Conservation (phyloP, 352 stramenopile genomes). For the Phytophthora sansomeana region DNA sequence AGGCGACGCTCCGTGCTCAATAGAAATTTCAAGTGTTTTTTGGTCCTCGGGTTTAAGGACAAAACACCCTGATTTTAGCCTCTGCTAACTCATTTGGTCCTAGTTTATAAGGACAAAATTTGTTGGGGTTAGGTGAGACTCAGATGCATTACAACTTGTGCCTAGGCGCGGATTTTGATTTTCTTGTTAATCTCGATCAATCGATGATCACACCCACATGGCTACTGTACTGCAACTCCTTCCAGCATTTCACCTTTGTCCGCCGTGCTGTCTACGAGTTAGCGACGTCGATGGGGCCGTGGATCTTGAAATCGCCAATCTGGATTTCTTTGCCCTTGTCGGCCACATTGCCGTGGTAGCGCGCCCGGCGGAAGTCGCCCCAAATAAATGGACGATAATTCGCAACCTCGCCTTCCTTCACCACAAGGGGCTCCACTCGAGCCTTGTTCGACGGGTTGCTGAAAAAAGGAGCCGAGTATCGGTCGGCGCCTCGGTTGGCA, state of each 20-base stretch:
- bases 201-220: not conserved
- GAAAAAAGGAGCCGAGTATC: too few species aligned
- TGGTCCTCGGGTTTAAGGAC: too few species aligned
- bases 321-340: slow-evolving; percentile 1
- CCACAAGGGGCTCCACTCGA: too few species aligned
- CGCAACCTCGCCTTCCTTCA: too few species aligned
- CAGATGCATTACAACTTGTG: not conserved
- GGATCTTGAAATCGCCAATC: slow-evolving; percentile 32
- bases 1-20: too few species aligned
- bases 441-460: too few species aligned
- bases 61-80: too few species aligned
- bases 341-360: slow-evolving; percentile 1
- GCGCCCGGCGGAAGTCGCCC: not conserved
- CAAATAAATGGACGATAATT: not conserved
- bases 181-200: not conserved
- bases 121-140: too few species aligned
- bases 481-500: too few species aligned
- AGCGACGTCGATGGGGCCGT: slow-evolving; percentile 13
- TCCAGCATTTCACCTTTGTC: not conserved
- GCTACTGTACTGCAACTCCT: not conserved
- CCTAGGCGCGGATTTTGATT: not conserved
- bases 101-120: too few species aligned
- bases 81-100: too few species aligned
- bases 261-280: slow-evolving; percentile 9
- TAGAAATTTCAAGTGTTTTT: too few species aligned